phyloP scores from a whole-genome alignment of 2,329 filamentous ascomycete genomes.

The Exophiala sideris region DNA sequence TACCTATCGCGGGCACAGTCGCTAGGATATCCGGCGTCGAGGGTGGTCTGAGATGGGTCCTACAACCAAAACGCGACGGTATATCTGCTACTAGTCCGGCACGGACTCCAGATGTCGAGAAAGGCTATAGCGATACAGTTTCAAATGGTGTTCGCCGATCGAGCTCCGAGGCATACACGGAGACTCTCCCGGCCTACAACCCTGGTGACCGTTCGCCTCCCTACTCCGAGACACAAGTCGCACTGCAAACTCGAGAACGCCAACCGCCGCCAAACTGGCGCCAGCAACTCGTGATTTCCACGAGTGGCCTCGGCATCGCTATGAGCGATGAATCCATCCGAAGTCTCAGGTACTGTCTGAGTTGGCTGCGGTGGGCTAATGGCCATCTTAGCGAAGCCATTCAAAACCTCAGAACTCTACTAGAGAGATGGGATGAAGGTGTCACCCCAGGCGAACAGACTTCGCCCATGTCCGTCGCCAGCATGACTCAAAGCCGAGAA shows the following conservation, averaged over 20 bases:
- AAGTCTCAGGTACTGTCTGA: conserved; percentile 79
- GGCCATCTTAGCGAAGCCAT: conserved; percentile 75
- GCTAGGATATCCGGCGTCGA: conserved; percentile 85
- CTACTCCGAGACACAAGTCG: conserved; percentile 25
- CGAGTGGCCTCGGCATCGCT: conserved; percentile 83
- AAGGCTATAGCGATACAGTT: conserved; percentile 22
- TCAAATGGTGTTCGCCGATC: conserved; percentile 15
- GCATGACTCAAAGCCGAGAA: conserved; percentile 30
- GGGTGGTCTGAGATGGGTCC: conserved; percentile 78
- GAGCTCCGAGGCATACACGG: conserved; percentile 45
- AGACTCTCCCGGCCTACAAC: conserved; percentile 80
- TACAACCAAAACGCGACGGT: conserved; percentile 46
- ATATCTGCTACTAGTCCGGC: conserved; percentile 8
- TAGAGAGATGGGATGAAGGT: conserved; percentile 76
- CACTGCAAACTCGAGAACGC: conserved; percentile 27
- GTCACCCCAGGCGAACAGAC: conserved; percentile 32
- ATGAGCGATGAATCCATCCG: conserved; percentile 85
- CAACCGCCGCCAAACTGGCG: conserved; percentile 60
- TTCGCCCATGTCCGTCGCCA: conserved; percentile 27
- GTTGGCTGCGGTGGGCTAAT: conserved; percentile 77
- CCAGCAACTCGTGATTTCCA: conserved; percentile 81
- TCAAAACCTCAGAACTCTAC: conserved; percentile 65
- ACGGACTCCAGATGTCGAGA: conserved; percentile 24
- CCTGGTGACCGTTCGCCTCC: conserved; percentile 48
- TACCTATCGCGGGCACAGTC: conserved; percentile 81